Evolutionary conservation across 768 basidiomycete species (phyloP), one percentile per base, ranked within the genome.

Genomic region (Leccinum longicurvipes): DNA sequence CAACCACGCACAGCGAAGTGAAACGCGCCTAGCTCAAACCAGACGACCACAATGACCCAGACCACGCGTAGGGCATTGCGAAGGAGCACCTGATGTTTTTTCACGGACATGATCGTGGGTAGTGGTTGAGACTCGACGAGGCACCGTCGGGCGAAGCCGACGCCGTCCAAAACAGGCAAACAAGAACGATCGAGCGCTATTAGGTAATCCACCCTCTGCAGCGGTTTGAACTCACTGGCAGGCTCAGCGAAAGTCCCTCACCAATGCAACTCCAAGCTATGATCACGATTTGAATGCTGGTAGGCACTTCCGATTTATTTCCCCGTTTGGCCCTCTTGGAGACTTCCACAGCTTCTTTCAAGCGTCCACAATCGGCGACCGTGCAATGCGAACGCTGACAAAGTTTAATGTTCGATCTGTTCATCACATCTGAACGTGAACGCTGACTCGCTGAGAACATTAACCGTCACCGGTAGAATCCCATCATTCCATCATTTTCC

Each of bases 1-100:
- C 90, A 89, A 48, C 67, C 61, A 4, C 61, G 63, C 19, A 79
- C 74, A 27, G 77, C 78, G 54, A 71, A 72, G 46, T 71, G 64
- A 67, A 90, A 92, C 7, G 77, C 71, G 5, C 77, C 78, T 46
- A 83, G 68, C 67, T 96, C 93, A 62, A 79, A 82, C 87, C 87
- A 93, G 36, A 87, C 52, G 45, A 89, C 77, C 41, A 82, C 62
- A 8, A 83, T 56, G 21, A 86, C 68, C 91, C 91, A 93, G 25
- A 79, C 39, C 6, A 75, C 59, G 52, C 82, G 76, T n/a, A 88
- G 72, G 29, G 71, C 63, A 47, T 78, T 77, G 46, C 59, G 54
- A 25, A 66, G 48, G 9, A 27, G 23, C 19, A 39, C n/a, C 10
- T 32, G 34, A 46, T 60, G 42, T 3, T 29, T 23, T 39, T 31